Percentiles rank a stretch among this genome's conserved stretches.
Conservation (phyloP, 257 asterid genomes). For the Thymus mandschuricus region DNA sequence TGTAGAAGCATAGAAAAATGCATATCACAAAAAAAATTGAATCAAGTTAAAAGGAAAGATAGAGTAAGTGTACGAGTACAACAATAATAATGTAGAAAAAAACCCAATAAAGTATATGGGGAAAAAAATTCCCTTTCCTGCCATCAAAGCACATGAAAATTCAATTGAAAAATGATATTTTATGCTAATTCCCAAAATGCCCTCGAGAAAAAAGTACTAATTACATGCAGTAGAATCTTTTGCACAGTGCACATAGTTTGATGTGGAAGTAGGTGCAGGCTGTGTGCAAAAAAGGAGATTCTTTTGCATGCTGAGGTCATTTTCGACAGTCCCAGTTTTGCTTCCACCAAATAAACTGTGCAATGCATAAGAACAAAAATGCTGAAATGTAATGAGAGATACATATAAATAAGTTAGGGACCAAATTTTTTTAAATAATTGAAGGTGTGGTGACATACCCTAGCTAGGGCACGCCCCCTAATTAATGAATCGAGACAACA, state of each 20-base stretch:
- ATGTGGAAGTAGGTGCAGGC: conserved; percentile 50
- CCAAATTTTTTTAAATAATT: conserved; percentile 21
- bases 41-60: no score
- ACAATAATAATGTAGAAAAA: conserved; percentile 21
- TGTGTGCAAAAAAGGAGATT: conserved; percentile 58
- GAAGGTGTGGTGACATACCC: conserved; percentile 6
- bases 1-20: no score
- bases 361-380: background rate
- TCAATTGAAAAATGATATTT: background rate
- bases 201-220: conserved; percentile 16
- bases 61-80: no score
- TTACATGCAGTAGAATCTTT: conserved; percentile 47
- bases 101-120: conserved; percentile 20
- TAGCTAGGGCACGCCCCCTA: conserved; percentile 21
- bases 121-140: conserved; percentile 29
- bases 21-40: no score
- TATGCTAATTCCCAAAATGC: conserved; percentile 35
- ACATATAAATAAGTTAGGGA: conserved; percentile 7
- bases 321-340: conserved; percentile 58
- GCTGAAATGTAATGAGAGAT: background rate
- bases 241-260: conserved; percentile 41
- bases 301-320: conserved; percentile 81
- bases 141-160: conserved; percentile 40
- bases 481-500: conserved; percentile 33
- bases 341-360: conserved; percentile 34